Evolutionary conservation across 23 red algal genomes (phyloP).

Genomic region (Pyropia haitanensis): DNA sequence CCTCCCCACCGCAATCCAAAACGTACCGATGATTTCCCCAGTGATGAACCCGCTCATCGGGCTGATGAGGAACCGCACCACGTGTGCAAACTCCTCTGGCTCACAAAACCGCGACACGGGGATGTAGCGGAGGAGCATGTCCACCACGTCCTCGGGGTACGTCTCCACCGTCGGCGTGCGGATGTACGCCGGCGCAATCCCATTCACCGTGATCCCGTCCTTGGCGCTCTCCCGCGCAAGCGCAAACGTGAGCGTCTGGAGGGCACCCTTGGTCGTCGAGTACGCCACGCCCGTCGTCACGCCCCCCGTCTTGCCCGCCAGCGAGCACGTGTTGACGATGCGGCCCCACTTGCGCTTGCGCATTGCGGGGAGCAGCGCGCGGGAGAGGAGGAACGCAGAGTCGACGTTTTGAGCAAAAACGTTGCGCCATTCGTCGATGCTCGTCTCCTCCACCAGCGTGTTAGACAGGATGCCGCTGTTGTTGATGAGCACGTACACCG

Average conservation of each 20-base stretch:
- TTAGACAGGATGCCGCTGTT: slow-evolving; percentile 77
- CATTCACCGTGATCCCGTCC: slow-evolving; percentile 93
- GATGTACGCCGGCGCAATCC: slow-evolving; percentile 86
- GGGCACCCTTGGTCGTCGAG: slow-evolving; percentile 88
- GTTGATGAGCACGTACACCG: slow-evolving; percentile 88
- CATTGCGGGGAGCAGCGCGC: slow-evolving; percentile 82
- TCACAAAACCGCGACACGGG: slow-evolving; percentile 94
- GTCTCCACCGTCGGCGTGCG: slow-evolving; percentile 78
- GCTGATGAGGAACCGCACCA: slow-evolving; percentile 85
- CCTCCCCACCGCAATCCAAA: too few relatives aligned
- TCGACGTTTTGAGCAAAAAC: slow-evolving; percentile 95
- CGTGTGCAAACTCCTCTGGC: slow-evolving; percentile 89
- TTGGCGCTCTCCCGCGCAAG: slow-evolving; percentile 84
- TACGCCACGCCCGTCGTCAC: slow-evolving; percentile 87
- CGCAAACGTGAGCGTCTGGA: slow-evolving; percentile 93
- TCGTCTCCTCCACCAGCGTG: slow-evolving; percentile 51
- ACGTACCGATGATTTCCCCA: slow-evolving; percentile 76
- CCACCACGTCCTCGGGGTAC: slow-evolving; percentile 87
- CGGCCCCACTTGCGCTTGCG: slow-evolving; percentile 74
- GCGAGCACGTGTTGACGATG: slow-evolving; percentile 94
- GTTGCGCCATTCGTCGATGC: slow-evolving; percentile 69
- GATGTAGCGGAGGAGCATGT: slow-evolving; percentile 85
- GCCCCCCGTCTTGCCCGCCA: slow-evolving; percentile 97
- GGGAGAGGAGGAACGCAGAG: slow-evolving; percentile 73
- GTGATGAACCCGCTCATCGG: slow-evolving; percentile 94